Evolutionary conservation across 164 flowering plant genomes (phyloP), one percentile per base, ranked within the genome.

Genomic region (Macadamia integrifolia): DNA sequence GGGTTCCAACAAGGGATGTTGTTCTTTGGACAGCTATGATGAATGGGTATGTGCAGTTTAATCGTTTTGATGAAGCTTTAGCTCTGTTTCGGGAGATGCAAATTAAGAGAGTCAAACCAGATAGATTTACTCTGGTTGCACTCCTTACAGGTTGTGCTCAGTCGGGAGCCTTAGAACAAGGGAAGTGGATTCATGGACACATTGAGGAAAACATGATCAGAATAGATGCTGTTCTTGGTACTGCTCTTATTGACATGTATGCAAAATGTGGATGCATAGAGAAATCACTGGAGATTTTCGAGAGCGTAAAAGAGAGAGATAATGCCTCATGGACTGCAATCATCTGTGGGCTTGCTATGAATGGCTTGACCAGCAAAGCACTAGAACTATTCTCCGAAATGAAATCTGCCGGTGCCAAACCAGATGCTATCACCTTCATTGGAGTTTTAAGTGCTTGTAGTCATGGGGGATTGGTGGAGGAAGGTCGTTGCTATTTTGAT

Each of bases 111-210:
- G 53, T 92, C 62, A 87, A 72, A 65, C 89, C 91, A 0, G 96
- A 92, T 79, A 85, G 70, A 69, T 85, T 74, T 63, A 81, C 88
- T 1, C 61, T 84, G 60, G 96, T 87, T 71, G 59, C 88, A 56
- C 83, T 92, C 49, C 84, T 92, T 14, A 89, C 93, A 0, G 93
- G 88, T 9, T 89, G 93, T 78, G 93, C 93, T 63, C 88, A 89
- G 53, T 60, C 69, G 50, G 50, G 50, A 46, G 50, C 50, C 50
- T 9, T 46, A 11, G 50, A 46, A 11, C 50, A 46, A 46, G 50
- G 50, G 50, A 46, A 46, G 1, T 46, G 50, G 50, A 46, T 46
- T 3, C 9, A 46, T 46, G 50, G 73, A 6, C 87, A 80, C 60
- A 77, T 90, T 17, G 67, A 81, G 35, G 85, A 84, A 49, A 80